Evolutionary conservation across 2,329 filamentous ascomycete species (phyloP), one percentile per base, ranked within the genome.

Genomic region (Emergomyces orientalis): DNA sequence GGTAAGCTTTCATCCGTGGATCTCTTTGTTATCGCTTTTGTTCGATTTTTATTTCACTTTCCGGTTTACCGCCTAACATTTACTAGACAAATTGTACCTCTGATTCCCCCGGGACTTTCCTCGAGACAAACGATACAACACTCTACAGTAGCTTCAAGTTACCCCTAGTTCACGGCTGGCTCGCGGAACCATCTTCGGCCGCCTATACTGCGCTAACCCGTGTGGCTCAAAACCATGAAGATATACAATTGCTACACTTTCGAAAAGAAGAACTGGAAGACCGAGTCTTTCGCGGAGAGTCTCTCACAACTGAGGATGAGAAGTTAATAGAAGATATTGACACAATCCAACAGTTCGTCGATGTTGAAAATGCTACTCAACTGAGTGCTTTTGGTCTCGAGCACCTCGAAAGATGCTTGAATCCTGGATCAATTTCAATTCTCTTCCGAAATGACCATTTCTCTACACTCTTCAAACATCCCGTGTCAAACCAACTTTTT

Each of bases 401-500:
- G 47, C 84, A 89, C 1, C 86, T 97, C 47, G 82, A 82, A 0
- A 84, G 85, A 59, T 86, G 83, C 6, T 82, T 97, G 63, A 78
- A 83, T 14, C 88, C 91, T 0, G 93, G 91, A 1, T 86, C 88
- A 1, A 85, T 97, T 65, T 90, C 90, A 0, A 97, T 99, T 59
- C 77, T 99, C 1, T 99, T 99, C 78, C 86, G 94, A 32, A 99
- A 99, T 70, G 93, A 99, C 71, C 94, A 99, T 73, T 99, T 99
- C 71, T 91, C 91, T 51, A 97, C 93, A 0, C 75, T 99, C 0
- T 96, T 96, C 75, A 90, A 92, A 65, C 91, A 97, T 69, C 91
- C 93, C 0, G 79, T 86, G 54, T 90, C 87, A 0, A 81, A 85
- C 49, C 83, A 89, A 67, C 81, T 97, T 1, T 84, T 93, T 66